These are phyloP conservation scores for Panaeolus cyanescens DNA, from an alignment of 768 basidiomycete species.

Conservation along the genomic window DNA sequence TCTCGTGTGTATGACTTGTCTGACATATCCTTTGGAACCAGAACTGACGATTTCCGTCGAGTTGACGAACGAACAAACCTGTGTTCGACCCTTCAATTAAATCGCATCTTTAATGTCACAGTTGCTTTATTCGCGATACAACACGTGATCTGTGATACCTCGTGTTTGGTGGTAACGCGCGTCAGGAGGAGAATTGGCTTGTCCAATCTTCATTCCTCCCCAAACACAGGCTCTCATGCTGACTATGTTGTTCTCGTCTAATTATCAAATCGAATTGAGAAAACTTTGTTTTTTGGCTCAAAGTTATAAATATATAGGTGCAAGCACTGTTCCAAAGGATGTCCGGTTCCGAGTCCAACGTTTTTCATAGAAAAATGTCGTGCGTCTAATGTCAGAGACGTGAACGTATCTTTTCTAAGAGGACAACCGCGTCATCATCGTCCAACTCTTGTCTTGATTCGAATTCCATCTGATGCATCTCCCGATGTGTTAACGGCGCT, in stretches of 20 bases:
- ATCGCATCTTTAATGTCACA: not conserved
- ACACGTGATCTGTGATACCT: not conserved
- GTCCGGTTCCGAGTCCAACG: too few relatives aligned
- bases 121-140: not conserved
- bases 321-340: too few relatives aligned
- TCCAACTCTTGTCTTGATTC: conserved; percentile 25
- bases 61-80: not conserved
- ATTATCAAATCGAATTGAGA: too few relatives aligned
- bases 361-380: too few relatives aligned
- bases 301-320: too few relatives aligned
- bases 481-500: conserved; percentile 39
- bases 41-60: not conserved
- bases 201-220: too few relatives aligned
- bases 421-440: not conserved
- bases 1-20: not conserved
- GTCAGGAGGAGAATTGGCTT: too few relatives aligned
- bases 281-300: too few relatives aligned
- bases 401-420: conserved; percentile 13
- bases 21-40: not conserved
- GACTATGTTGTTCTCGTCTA: too few relatives aligned
- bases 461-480: conserved; percentile 65
- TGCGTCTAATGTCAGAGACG: conserved; percentile 12
- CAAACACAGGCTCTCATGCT: too few relatives aligned
- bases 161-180: not conserved
- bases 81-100: too few relatives aligned